Conservation (phyloP, 2,329 filamentous ascomycete species). For the Graphilbum sp. region DNA sequence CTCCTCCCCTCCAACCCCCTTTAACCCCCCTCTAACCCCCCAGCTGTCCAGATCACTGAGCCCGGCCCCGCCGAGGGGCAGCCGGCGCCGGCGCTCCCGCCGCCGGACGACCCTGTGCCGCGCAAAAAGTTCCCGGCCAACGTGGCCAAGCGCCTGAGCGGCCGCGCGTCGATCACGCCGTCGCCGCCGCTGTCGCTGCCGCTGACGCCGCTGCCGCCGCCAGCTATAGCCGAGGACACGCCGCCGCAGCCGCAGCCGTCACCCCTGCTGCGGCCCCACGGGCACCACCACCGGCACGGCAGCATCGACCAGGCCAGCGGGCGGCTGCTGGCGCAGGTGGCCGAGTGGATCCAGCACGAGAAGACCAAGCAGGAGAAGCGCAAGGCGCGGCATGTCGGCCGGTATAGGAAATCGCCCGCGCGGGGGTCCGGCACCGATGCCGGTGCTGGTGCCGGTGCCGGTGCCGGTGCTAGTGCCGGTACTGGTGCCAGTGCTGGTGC, state of each 20-base stretch:
- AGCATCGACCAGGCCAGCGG: conserved; percentile 24
- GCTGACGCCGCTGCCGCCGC: conserved; percentile 5
- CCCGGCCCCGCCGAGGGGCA: conserved; percentile 17
- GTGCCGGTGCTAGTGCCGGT: too few relatives aligned
- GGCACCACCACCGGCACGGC: conserved; percentile 20
- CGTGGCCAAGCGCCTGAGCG: conserved; percentile 26
- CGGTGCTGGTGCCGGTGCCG: too few relatives aligned
- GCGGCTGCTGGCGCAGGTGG: conserved; percentile 55
- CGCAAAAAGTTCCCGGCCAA: conserved; percentile 29
- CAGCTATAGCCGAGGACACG: conserved; percentile 6
- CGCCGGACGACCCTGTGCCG: conserved; percentile 18
- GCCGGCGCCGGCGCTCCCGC: conserved; percentile 7
- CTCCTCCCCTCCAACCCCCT: background rate
- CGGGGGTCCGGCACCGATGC: too few relatives aligned
- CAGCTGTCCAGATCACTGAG: conserved; percentile 43
- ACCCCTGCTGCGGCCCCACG: conserved; percentile 14
- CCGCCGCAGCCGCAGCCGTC: conserved; percentile 7
- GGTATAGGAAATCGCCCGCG: too few relatives aligned
- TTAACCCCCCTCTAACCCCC: background rate
- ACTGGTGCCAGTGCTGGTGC: too few relatives aligned
- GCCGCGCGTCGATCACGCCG: conserved; percentile 14
- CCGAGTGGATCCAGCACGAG: conserved; percentile 72
- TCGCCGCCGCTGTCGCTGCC: background rate
- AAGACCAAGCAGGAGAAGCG: conserved; percentile 46
- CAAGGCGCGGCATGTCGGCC: conserved; percentile 33